Base-by-base conservation (phyloP, 441 rosid genomes). In the Flueggea neowawraea region DNA sequence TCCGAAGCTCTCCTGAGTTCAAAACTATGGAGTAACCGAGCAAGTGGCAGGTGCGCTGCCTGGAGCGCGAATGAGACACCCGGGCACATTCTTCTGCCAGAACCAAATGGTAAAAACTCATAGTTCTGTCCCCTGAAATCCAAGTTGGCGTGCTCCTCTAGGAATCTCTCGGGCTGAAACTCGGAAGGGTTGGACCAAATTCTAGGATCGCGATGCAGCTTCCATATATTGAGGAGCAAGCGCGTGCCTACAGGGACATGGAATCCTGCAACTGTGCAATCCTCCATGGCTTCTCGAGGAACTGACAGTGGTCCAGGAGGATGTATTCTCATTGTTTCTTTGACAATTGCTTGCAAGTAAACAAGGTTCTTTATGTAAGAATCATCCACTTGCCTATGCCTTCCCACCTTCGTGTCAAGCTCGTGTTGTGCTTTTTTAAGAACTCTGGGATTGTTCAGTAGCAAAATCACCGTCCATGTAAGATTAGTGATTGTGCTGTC, bases 161-260 rank as follows among this genome's bases (percentile, higher is more conserved):
- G 60, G 63, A 82, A 80, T 49, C 84, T 67, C 62, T 71, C 82
- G 0, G 82, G 87, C 51, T 44, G 51, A 22, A 83, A 83, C 49
- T 62, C 76, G 3, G 28, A 16, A 7, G 85, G 78, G 55, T 76
- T 70, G 43, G 63, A 57, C 87, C 87, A 85, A 12, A 73, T 41
- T 9, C 39, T 50, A 2, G 80, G 73, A 58, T 81, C 88, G 45
- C 82, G 66, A 31, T 73, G 81, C 43, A 80, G 62, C 66, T 77
- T 76, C 87, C 88, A 87, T 12, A 76, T 71, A 47, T 80, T 87
- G 31, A 87, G 74, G 1, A 84, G 9, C 67, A 83, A 60, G 9
- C 83, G 79, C 2, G 85, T 84, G 61, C 84, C 82, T 0, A 69
- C 62, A 3, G 78, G 56, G 31, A 84, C 68, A n/a, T 69, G 62